Conservation (phyloP, 2,329 filamentous ascomycete species). For the Monilinia fructigena region DNA sequence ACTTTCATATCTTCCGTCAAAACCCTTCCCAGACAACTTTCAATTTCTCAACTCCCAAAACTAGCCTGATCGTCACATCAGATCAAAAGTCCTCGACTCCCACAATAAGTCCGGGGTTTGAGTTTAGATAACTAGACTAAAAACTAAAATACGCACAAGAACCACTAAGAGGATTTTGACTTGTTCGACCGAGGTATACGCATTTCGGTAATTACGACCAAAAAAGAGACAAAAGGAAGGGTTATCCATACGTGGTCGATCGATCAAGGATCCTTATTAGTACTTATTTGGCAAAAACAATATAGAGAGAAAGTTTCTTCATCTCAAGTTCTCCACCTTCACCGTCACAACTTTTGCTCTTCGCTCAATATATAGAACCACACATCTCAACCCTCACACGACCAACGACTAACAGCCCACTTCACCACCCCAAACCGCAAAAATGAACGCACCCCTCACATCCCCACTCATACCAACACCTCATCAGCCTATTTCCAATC, state of each 20-base stretch:
- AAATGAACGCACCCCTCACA: conserved; percentile 22
- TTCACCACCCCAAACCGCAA: background rate
- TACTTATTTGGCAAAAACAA: background rate
- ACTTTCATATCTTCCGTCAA: background rate
- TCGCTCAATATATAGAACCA: background rate
- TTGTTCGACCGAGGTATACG: conserved; percentile 11
- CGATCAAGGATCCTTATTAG: background rate
- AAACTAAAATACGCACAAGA: conserved; percentile 1
- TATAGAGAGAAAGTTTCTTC: background rate
- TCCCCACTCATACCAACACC: conserved; percentile 38
- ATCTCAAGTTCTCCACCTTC: background rate
- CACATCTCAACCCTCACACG: background rate
- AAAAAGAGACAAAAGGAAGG: background rate
- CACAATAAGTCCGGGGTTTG: conserved; percentile 14
- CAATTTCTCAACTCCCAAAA: background rate
- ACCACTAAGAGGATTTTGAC: conserved; percentile 1
- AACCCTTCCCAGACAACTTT: no score
- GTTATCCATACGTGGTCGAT: background rate
- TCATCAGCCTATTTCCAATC: conserved; percentile 26
- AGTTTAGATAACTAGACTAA: conserved; percentile 5
- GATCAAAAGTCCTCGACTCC: background rate
- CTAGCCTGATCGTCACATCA: background rate
- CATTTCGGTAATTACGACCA: background rate
- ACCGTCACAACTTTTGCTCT: background rate
- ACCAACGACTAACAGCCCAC: background rate